Evolutionary conservation across 257 asterid species (phyloP), one percentile per base, ranked within the genome.

Genomic region (Cynanchum wilfordii): DNA sequence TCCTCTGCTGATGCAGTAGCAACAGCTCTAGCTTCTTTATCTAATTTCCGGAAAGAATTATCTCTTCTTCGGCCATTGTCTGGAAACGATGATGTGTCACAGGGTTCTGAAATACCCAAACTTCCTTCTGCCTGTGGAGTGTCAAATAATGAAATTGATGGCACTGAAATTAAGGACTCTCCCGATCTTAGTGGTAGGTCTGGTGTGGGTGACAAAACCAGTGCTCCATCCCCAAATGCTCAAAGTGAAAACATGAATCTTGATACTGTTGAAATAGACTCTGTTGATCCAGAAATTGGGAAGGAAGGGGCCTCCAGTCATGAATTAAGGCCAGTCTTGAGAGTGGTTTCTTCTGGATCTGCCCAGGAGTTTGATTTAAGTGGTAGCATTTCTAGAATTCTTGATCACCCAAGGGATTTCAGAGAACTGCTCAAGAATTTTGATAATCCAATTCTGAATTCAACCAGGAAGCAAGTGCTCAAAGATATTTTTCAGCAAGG

Each of bases 1-100:
- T 87, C 91, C 67, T 86, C 96, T 70, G 82, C 95, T 78, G 89
- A 88, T 72, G 80, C 96, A 22, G 90, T 90, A 77, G 94, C 95
- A 20, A 87, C 97, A 45, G 74, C 96, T 30, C 75, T 90, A 49
- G 94, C 92, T 75, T 88, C 98, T 74, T 73, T 89, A 66, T 87
- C 97, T 38, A 80, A 81, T 83, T 82, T 84, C 54, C 77, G 72
- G 33, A 87, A 88, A 64, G 87, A 90, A 79, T 77, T 84, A 67
- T 83, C 96, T 69, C 72, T 84, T 66, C 73, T 86, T 63, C 90
- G 91, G 68, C 89, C 90, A 72, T 77, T 91, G 55, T 77, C 88
- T 64, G 83, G 73, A 79, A 83, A 82, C 57, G 89, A 82, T 65
- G 90, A 84, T 78, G 80, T 62, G 65, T 76, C 77, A 62, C 86